Evolutionary conservation across 2,329 filamentous ascomycete genomes (phyloP).

Genomic region (Sporothrix protearum): DNA sequence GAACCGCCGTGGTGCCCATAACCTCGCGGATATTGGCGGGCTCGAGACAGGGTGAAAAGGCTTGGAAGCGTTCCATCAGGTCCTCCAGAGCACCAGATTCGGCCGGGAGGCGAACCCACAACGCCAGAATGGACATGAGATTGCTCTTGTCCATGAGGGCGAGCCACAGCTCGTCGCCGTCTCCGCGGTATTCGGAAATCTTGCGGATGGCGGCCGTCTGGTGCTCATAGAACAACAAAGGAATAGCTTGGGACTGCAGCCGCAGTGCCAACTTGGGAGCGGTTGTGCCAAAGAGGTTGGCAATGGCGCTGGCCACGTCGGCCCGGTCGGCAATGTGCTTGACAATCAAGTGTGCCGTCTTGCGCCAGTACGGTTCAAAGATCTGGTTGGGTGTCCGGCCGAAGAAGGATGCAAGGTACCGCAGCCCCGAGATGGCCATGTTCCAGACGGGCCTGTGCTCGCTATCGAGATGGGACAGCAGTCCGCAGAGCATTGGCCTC

Average conservation of each 20-base stretch:
- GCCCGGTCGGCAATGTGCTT: slow-evolving; percentile 77
- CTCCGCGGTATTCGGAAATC: slow-evolving; percentile 73
- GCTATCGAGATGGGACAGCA: slow-evolving; percentile 24
- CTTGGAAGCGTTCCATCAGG: slow-evolving; percentile 26
- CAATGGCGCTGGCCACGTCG: slow-evolving; percentile 75
- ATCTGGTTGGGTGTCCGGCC: slow-evolving; percentile 62
- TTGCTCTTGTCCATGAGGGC: slow-evolving; percentile 56
- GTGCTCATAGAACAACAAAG: slow-evolving; percentile 73
- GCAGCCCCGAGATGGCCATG: slow-evolving; percentile 41
- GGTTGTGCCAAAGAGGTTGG: slow-evolving; percentile 74
- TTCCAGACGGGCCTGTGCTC: slow-evolving; percentile 22
- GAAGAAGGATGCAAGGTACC: slow-evolving; percentile 65
- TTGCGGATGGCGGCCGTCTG: slow-evolving; percentile 66
- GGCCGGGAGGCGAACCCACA: slow-evolving; percentile 27
- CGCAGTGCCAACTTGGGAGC: slow-evolving; percentile 69
- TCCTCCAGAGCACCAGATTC: slow-evolving; percentile 24
- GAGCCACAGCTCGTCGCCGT: slow-evolving; percentile 55
- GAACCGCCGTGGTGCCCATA: slow-evolving; percentile 25
- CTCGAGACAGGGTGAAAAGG: slow-evolving; percentile 23
- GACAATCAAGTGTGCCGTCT: slow-evolving; percentile 73
- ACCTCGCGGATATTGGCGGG: slow-evolving; percentile 26
- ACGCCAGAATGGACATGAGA: slow-evolving; percentile 54
- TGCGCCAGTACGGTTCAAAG: slow-evolving; percentile 85
- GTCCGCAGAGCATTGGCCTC: slow-evolving; percentile 26
- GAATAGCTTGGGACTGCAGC: slow-evolving; percentile 78